Percentiles rank a stretch among this genome's conserved stretches.
Evolutionary conservation across 148 eudicot genomes (phyloP).

Genomic region (Vaccinium darrowii): DNA sequence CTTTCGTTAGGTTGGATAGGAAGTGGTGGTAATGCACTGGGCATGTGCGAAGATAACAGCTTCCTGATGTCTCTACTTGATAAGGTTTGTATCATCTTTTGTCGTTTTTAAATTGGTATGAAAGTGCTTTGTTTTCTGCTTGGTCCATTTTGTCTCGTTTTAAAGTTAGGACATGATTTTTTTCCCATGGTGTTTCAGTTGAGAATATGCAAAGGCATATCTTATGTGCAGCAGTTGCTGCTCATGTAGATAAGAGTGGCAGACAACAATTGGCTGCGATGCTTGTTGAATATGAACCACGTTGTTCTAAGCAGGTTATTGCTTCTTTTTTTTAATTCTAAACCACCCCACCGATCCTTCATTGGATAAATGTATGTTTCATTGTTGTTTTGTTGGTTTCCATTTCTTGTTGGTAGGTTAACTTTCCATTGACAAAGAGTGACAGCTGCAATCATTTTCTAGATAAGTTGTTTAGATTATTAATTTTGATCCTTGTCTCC

Average conservation of each 20-base stretch:
- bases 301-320: slow-evolving; percentile 85
- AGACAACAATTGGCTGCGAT: slow-evolving; percentile 91
- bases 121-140: neutral
- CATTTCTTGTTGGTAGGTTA: neutral
- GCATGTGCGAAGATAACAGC: slow-evolving; percentile 78
- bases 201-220: slow-evolving; percentile 85
- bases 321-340: neutral
- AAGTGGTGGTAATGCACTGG: slow-evolving; percentile 97
- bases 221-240: slow-evolving; percentile 98
- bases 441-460: neutral
- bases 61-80: slow-evolving; percentile 81
- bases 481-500: too few species aligned
- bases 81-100: slow-evolving; percentile 48
- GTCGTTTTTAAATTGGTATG: neutral
- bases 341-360: neutral
- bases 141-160: neutral
- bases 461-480: too few species aligned
- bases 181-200: slow-evolving; percentile 42
- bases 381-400: slow-evolving; percentile 14
- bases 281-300: slow-evolving; percentile 95
- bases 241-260: slow-evolving; percentile 90
- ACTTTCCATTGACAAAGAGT: slow-evolving; percentile 6
- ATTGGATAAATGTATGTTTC: neutral
- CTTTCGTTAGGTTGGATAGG: slow-evolving; percentile 39
- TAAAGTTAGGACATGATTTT: slow-evolving; percentile 5